Base-by-base conservation (phyloP, 805 yeast species). In the Wickerhamiella alocasiicola region DNA sequence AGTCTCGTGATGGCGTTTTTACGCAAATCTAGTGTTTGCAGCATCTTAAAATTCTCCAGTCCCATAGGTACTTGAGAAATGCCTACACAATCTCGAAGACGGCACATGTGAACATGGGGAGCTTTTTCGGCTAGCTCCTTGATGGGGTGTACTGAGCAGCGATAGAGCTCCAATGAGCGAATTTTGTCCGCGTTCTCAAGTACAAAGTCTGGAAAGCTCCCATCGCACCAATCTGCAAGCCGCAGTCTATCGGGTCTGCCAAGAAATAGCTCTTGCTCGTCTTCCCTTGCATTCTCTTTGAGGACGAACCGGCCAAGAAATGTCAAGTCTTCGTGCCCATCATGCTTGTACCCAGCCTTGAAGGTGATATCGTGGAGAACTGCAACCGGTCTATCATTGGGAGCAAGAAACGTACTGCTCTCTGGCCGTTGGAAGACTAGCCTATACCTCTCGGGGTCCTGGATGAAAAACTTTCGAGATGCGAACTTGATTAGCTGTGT, bases 401-500 rank as follows among this genome's bases (percentile, higher is more conserved):
- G 32, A 11, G 26, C 16, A 5, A 52, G 26, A 6, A 45, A 38
- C n/a, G 45, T 39, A 15, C 47, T 48, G 13, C 46, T 17, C 12
- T 42, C 43, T 2, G 53, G 49, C 25, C 34, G 35, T 11, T 44
- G 29, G 6, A 46, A 44, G 5, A 47, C 37, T 2, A 52, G 41
- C 6, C 42, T 46, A 39, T 49, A 51, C 9, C 42, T 41, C 6
- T 34, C 32, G 17, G 48, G 34, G 17, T 51, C 46, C 3, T 20
- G 34, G 15, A 51, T 43, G 34, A 52, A 52, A 53, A 85, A 80
- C 59, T 88, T 87, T 45, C 81, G 74, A 47, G 81, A 81, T 18
- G 84, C 71, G 36, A 72, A 68, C 24, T 72, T 74, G 29, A 88
- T 64, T 39, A 91, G 62, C 36, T 84, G 94, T 6, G 74, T 69